Evolutionary conservation across 1,284 basidiomycete genomes (phyloP).

Genomic region (Sporisorium reilianum): DNA sequence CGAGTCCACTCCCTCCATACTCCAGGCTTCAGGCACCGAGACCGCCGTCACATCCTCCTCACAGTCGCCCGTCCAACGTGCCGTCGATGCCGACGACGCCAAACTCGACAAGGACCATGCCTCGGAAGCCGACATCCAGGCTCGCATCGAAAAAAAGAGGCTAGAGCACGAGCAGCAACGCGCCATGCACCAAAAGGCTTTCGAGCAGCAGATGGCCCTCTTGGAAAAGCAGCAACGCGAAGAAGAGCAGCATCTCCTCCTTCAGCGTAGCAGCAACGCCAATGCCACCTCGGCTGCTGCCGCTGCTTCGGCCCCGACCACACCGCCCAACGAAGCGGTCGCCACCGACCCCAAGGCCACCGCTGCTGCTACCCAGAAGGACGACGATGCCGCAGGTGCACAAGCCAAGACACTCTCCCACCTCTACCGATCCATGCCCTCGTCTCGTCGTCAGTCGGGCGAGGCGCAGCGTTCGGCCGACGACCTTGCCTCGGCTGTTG

Average conservation of each 20-base stretch:
- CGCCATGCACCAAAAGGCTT: constrained; percentile 55
- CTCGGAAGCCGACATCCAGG: constrained; percentile 43
- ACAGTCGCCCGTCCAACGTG: constrained; percentile 19
- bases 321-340: constrained; percentile 38
- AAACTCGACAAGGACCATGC: constrained; percentile 2
- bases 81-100: constrained; percentile 22
- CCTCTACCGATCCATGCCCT: constrained; percentile 45
- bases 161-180: constrained; percentile 60
- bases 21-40: constrained; percentile 22
- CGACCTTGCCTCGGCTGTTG: constrained; percentile 33
- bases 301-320: constrained; percentile 49
- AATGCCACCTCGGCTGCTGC: constrained; percentile 7
- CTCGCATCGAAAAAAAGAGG: constrained; percentile 56
- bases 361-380: constrained; percentile 5
- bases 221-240: constrained; percentile 58
- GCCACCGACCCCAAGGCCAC: constrained; percentile 24
- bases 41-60: constrained; percentile 35
- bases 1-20: constrained; percentile 45
- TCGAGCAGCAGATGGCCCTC: constrained; percentile 58
- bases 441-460: constrained; percentile 42
- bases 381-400: constrained; percentile 7
- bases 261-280: constrained; percentile 15
- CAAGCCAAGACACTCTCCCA: constrained; percentile 8
- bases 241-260: constrained; percentile 52
- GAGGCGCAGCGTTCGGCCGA: constrained; percentile 21